These are phyloP conservation scores for Prunus persica DNA, from an alignment of 306 rosid species.

Conservation along the genomic window DNA sequence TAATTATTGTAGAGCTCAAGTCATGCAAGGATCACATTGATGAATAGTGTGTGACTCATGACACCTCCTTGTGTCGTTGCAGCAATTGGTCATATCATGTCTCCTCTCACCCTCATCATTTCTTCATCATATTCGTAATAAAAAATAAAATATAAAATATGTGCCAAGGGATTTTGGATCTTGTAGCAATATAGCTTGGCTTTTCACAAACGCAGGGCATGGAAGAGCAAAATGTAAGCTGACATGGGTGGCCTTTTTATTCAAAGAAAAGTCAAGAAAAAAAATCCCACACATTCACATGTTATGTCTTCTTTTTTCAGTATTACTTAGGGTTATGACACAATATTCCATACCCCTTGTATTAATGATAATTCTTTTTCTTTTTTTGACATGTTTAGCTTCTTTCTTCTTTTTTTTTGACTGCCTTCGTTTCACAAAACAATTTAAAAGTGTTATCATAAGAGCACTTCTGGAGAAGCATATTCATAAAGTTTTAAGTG, in stretches of 20 bases:
- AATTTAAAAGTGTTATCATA: too few species aligned
- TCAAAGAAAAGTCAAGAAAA: neutral
- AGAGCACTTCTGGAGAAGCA: too few species aligned
- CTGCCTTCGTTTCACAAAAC: too few species aligned
- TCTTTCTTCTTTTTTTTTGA: accelerated
- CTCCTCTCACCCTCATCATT: slow-evolving; percentile 1
- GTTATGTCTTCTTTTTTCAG: neutral
- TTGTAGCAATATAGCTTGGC: neutral
- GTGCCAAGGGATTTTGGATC: neutral
- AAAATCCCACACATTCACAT: neutral
- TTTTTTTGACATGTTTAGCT: too few species aligned
- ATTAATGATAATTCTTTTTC: too few species aligned
- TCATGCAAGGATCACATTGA: slow-evolving; percentile 13
- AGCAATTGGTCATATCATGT: slow-evolving; percentile 12
- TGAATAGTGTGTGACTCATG: slow-evolving; percentile 11
- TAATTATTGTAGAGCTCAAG: neutral
- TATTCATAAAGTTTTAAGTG: too few species aligned
- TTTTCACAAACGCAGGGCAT: neutral
- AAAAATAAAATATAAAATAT: neutral
- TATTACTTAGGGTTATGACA: neutral
- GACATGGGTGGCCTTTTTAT: neutral
- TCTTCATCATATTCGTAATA: slow-evolving; percentile 13
- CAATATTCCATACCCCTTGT: too few species aligned
- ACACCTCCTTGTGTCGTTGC: slow-evolving; percentile 15
- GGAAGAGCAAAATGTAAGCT: neutral